Evolutionary conservation across 129 eudicot species (phyloP).

Genomic region (Calendula officinalis): DNA sequence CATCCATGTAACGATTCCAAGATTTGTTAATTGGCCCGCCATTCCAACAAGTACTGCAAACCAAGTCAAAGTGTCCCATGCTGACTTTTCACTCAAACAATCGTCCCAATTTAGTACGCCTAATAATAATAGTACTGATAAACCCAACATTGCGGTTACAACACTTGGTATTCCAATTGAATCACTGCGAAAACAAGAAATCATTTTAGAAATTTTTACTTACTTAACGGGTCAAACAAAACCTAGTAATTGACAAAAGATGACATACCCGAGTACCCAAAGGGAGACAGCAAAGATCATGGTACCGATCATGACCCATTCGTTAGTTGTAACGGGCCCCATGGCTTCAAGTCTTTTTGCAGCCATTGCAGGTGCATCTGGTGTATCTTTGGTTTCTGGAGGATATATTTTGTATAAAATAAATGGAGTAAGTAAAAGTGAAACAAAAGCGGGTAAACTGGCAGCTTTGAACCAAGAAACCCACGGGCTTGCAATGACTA

Average conservation of each 20-base stretch:
- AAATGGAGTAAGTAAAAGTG: slow-evolving; percentile 71
- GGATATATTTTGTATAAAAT: slow-evolving; percentile 83
- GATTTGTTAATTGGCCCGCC: slow-evolving; percentile 89
- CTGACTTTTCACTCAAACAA: slow-evolving; percentile 90
- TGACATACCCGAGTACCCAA: slow-evolving; percentile 87
- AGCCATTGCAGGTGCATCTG: slow-evolving; percentile 96
- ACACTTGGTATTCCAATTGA: slow-evolving; percentile 84
- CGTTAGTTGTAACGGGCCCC: slow-evolving; percentile 90
- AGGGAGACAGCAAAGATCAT: slow-evolving; percentile 93
- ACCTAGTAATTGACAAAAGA: slow-evolving; percentile 2
- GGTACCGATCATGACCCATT: slow-evolving; percentile 88
- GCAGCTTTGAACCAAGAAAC: slow-evolving; percentile 90
- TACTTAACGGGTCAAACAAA: too few relatives aligned
- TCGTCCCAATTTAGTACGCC: slow-evolving; percentile 95
- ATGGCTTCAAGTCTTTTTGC: slow-evolving; percentile 65
- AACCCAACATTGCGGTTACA: slow-evolving; percentile 95
- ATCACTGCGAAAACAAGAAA: slow-evolving; percentile 50
- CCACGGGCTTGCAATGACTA: slow-evolving; percentile 78
- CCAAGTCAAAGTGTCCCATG: slow-evolving; percentile 98
- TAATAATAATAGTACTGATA: slow-evolving; percentile 69
- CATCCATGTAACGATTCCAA: slow-evolving; percentile 90
- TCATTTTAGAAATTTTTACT: slow-evolving; percentile 4
- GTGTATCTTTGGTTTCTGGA: slow-evolving; percentile 90
- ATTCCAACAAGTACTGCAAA: slow-evolving; percentile 95
- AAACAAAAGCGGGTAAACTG: slow-evolving; percentile 71